A percentile compares a stretch with the other conserved stretches of the same genome.
Evolutionary conservation across 2,329 filamentous ascomycete genomes (phyloP).

Genomic region (Ascochyta pisi): DNA sequence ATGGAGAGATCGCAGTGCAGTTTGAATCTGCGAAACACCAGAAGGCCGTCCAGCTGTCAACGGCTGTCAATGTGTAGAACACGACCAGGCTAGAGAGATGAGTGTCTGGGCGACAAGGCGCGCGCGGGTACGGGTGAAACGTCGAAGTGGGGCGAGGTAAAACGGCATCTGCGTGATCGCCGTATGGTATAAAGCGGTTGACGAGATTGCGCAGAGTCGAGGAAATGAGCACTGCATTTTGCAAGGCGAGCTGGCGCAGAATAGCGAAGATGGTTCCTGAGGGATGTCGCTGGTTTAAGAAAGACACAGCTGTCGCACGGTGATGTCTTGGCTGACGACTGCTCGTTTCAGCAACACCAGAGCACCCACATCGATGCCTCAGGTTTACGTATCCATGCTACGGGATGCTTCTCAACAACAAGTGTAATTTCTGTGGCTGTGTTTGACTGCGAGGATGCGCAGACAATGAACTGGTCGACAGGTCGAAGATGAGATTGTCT

Average conservation of each 20-base stretch:
- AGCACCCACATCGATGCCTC: constrained; percentile 10
- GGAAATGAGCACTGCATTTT: constrained; percentile 9
- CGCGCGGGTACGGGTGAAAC: constrained; percentile 25
- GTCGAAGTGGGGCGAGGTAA: constrained; percentile 25
- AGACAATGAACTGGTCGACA: constrained; percentile 1
- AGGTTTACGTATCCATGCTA: background rate
- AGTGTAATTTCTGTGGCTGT: background rate
- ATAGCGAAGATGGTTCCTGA: background rate
- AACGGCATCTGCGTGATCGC: constrained; percentile 33
- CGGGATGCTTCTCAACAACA: background rate
- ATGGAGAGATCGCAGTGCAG: too few relatives aligned
- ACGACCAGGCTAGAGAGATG: background rate
- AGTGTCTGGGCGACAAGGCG: constrained; percentile 10
- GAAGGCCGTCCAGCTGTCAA: background rate
- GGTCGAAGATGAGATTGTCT: constrained; percentile 12
- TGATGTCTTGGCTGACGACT: constrained; percentile 10
- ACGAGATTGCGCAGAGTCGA: constrained; percentile 8
- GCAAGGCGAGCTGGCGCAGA: background rate
- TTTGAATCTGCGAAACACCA: background rate
- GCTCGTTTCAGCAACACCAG: constrained; percentile 14
- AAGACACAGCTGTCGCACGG: constrained; percentile 7
- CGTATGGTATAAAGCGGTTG: constrained; percentile 16
- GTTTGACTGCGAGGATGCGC: background rate
- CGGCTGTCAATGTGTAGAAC: background rate
- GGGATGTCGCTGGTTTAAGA: constrained; percentile 13